These are phyloP conservation scores for Candida germanica DNA, from an alignment of 805 yeast species.

Conservation along the genomic window DNA sequence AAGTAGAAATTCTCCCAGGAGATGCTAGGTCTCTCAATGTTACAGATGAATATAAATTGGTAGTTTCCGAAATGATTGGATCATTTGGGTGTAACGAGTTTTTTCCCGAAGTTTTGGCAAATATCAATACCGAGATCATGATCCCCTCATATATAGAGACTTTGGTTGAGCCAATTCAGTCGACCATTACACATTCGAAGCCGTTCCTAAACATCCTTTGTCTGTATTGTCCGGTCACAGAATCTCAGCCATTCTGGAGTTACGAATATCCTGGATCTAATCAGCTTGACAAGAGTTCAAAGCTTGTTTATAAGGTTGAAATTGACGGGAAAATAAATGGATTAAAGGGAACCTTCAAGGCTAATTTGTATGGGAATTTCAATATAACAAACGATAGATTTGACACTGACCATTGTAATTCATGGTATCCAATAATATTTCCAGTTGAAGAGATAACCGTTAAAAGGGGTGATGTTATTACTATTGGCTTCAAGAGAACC, in stretches of 20 bases:
- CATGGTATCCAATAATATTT: constrained; percentile 40
- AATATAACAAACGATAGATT: constrained; percentile 49
- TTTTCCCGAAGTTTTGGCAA: constrained; percentile 67
- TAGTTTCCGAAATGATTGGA: constrained; percentile 81
- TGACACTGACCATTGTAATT: constrained; percentile 20
- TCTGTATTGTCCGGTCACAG: constrained; percentile 9
- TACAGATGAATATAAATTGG: constrained; percentile 41
- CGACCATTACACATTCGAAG: constrained; percentile 40
- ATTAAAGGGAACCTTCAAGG: constrained; percentile 69
- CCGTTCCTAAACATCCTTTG: constrained; percentile 11
- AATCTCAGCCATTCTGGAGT: constrained; percentile 8
- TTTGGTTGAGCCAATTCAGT: constrained; percentile 62
- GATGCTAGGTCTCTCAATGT: constrained; percentile 53
- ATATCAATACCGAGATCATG: constrained; percentile 20
- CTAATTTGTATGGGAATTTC: constrained; percentile 61
- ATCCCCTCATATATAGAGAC: constrained; percentile 51
- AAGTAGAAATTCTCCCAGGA: constrained; percentile 48
- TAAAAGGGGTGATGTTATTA: constrained; percentile 5
- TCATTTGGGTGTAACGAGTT: constrained; percentile 92
- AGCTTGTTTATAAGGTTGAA: constrained; percentile 35
- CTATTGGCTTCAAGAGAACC: constrained; percentile 9
- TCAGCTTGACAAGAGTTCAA: constrained; percentile 1
- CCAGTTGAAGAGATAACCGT: constrained; percentile 20
- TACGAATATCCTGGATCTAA: constrained; percentile 10
- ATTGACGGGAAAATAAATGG: constrained; percentile 65